Conservation (phyloP, 164 flowering plant species). For the Vitis rotundifolia region DNA sequence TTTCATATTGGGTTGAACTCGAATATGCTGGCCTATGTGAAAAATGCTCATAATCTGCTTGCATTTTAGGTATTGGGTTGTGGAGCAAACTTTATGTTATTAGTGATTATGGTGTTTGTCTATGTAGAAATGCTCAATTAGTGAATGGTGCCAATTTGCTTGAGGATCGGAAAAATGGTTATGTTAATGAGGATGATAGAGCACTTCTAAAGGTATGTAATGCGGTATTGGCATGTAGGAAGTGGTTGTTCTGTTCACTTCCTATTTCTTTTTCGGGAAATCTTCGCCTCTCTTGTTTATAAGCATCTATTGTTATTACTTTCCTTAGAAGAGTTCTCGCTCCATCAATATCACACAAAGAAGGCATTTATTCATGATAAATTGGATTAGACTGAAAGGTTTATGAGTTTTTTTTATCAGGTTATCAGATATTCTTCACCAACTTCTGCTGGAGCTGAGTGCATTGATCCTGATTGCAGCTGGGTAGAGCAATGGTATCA, state of each 20-base stretch:
- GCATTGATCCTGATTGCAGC: conserved; percentile 82
- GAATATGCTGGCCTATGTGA: no score
- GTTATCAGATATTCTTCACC: conserved; percentile 75
- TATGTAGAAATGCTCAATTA: conserved; percentile 15
- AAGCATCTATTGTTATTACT: no score
- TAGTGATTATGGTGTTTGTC: no score
- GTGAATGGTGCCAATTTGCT: conserved; percentile 60
- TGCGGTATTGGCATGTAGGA: background rate
- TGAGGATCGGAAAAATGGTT: conserved; percentile 39
- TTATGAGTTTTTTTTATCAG: conserved; percentile 35
- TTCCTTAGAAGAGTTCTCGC: no score
- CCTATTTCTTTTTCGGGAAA: no score
- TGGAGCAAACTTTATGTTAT: no score
- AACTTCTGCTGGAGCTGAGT: conserved; percentile 94
- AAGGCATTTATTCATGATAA: no score
- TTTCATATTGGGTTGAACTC: background rate
- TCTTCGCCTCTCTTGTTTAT: no score
- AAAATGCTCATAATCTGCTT: no score
- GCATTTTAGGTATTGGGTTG: no score
- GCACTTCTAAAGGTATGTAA: conserved; percentile 78
- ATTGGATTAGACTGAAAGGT: background rate
- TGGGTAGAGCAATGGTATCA: conserved; percentile 98
- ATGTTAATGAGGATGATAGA: conserved; percentile 79
- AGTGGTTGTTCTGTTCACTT: no score
- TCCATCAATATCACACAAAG: no score